Base-by-base conservation (phyloP, 164 flowering plant genomes). In the Nelumbo lutea region DNA sequence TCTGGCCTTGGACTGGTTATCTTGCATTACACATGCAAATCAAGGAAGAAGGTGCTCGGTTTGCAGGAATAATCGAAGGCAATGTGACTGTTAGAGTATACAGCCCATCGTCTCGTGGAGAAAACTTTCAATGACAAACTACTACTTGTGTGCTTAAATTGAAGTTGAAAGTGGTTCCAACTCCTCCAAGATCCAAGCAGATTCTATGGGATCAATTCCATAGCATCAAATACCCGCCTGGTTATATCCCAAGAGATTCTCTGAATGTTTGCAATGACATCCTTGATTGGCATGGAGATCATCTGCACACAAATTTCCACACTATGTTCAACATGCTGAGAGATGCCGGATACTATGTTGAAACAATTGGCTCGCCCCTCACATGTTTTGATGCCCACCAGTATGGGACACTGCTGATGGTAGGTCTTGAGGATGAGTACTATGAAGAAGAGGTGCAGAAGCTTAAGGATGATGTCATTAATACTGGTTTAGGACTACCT, bases 1-100 rank as follows among this genome's bases (percentile, higher is more conserved):
- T 96, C 67, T 96, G 99, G 99, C 99, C 99, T 58, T 96, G 99
- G 99, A 96, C 99, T 82, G 99, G 99, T 71, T 90, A 80, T 79
- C 77, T 96, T 10, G 98, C 95, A 9, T 79, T 96, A 53, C 91
- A 96, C 78, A 87, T 96, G 94, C 99, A 96, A 79, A 89, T 95
- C 62, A 95, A 95, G 79, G 97, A 95, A 46, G 99, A 95, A 84
- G 99, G 93, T 41, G 81, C 89, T 1, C 87, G 81, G 57, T 96
- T 85, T 78, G 87, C 90, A 46, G 99, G 99, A 64, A 77, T 76
- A 64, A 92, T 96, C 72, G 96, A 93, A 77, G 99, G 99, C 42
- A 90, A 93, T 79, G 88, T 96, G 15, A 88, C 93, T 59, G 81
- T 95, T 59, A 81, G 50, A 58, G 84, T 95, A 14, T 86, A 79